phyloP scores from a whole-genome alignment of 768 basidiomycete species.

The Pulveroboletus ravenelii region DNA sequence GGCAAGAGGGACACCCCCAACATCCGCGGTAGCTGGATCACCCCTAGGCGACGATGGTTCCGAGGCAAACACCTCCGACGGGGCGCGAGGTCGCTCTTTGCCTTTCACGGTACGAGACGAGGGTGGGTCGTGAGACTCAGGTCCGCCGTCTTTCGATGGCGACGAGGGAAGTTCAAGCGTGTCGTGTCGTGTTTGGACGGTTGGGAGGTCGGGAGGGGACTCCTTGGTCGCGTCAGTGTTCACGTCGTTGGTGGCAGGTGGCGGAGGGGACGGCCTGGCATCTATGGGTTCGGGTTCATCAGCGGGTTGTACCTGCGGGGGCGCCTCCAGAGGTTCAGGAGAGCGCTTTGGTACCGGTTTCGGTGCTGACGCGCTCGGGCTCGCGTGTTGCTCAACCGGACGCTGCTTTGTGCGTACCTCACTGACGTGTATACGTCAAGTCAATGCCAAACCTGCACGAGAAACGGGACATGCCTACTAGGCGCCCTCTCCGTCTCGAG shows the following conservation, averaged over 20 bases:
- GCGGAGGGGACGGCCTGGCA: neutral
- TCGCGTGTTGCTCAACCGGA: neutral
- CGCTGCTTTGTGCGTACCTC: neutral
- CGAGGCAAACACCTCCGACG: constrained; percentile 18
- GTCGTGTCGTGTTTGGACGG: neutral
- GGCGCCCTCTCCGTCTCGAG: neutral
- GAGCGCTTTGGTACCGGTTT: neutral
- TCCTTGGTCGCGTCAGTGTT: neutral
- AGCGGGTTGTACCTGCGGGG: neutral
- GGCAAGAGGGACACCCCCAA: neutral
- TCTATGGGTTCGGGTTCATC: neutral
- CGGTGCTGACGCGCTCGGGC: neutral
- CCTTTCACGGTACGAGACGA: neutral
- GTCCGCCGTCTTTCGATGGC: neutral
- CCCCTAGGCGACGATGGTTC: constrained; percentile 10
- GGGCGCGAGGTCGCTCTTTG: constrained; percentile 5
- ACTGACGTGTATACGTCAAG: neutral
- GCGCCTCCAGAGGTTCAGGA: neutral
- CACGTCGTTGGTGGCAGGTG: neutral
- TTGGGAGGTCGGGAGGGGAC: neutral
- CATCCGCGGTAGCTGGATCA: neutral
- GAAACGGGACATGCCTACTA: constrained; percentile 3
- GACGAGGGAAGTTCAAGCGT: neutral
- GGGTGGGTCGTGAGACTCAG: neutral
- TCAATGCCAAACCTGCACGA: neutral